A percentile compares a stretch with the other conserved stretches of the same genome.
These are phyloP conservation scores for Globisporangium mamillatum DNA, from an alignment of 352 stramenopile species.

Conservation along the genomic window DNA sequence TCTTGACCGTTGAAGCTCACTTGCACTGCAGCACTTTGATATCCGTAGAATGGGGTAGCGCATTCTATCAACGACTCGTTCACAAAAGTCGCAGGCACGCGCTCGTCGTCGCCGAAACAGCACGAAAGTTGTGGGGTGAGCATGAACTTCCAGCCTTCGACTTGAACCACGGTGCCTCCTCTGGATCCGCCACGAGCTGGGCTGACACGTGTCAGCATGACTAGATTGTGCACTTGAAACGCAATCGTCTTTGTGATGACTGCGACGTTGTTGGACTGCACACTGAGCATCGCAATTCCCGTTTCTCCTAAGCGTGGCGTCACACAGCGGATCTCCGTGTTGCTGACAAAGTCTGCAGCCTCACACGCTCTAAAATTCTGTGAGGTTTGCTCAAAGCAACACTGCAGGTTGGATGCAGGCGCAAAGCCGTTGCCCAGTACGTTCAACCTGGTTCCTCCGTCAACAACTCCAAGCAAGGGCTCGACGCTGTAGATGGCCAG, in stretches of 20 bases:
- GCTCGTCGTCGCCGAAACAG: constrained; percentile 51
- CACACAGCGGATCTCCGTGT: constrained; percentile 29
- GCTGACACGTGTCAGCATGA: constrained; percentile 25
- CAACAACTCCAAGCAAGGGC: constrained; percentile 41
- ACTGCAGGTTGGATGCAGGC: constrained; percentile 33
- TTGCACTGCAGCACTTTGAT: constrained; percentile 22
- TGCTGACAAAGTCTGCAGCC: constrained; percentile 29
- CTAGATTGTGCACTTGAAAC: constrained; percentile 29
- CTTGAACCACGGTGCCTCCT: constrained; percentile 40
- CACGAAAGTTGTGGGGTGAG: constrained; percentile 55
- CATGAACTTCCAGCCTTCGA: constrained; percentile 52
- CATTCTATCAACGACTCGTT: constrained; percentile 65
- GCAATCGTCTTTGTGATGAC: constrained; percentile 13
- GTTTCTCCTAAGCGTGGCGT: constrained; percentile 23
- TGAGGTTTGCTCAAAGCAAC: constrained; percentile 39
- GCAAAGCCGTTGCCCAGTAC: constrained; percentile 51
- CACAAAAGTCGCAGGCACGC: constrained; percentile 53
- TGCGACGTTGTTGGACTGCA: constrained; percentile 20
- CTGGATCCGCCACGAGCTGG: constrained; percentile 26
- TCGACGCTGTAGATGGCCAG: constrained; percentile 35
- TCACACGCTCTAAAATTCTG: constrained; percentile 18
- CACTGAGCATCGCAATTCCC: constrained; percentile 18
- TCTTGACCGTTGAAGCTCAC: constrained; percentile 63
- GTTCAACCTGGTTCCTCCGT: constrained; percentile 25
- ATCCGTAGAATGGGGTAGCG: constrained; percentile 33